Evolutionary conservation across 345 rosid genomes (phyloP).

Genomic region (Adansonia digitata): DNA sequence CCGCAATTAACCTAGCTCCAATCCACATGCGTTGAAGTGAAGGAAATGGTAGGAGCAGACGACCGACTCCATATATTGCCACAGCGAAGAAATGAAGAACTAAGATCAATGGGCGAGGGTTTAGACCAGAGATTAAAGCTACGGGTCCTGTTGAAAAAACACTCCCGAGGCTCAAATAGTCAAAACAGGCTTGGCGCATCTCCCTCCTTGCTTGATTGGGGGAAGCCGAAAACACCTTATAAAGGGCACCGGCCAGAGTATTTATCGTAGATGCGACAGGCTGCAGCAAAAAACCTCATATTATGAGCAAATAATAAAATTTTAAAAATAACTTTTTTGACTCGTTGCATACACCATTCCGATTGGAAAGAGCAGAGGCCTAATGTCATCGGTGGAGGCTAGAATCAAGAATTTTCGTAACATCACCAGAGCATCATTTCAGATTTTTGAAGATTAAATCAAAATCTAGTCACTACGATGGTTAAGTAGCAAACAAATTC

Average conservation of each 20-base stretch:
- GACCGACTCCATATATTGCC: conserved; percentile 49
- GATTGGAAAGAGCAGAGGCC: not conserved
- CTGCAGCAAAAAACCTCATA: conserved; percentile 10
- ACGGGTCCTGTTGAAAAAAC: conserved; percentile 46
- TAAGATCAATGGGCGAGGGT: conserved; percentile 40
- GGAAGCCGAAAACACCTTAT: conserved; percentile 45
- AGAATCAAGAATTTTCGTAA: not conserved
- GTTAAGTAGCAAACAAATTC: not conserved
- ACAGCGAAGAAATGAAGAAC: conserved; percentile 55
- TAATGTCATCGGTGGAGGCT: not conserved
- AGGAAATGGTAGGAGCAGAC: conserved; percentile 50
- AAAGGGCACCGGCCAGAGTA: conserved; percentile 52
- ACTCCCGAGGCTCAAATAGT: conserved; percentile 53
- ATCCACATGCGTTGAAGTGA: conserved; percentile 39
- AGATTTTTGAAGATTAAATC: not conserved
- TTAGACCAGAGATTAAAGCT: conserved; percentile 51
- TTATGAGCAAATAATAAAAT: not conserved
- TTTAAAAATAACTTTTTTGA: not conserved
- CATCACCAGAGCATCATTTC: not conserved
- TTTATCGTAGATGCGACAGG: conserved; percentile 58
- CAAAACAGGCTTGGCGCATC: conserved; percentile 55
- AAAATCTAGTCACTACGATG: not conserved
- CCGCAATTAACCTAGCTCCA: conserved; percentile 45
- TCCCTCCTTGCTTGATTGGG: conserved; percentile 50
- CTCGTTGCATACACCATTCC: not conserved